Evolutionary conservation across 441 rosid genomes (phyloP).

Genomic region (Kokia cookei): DNA sequence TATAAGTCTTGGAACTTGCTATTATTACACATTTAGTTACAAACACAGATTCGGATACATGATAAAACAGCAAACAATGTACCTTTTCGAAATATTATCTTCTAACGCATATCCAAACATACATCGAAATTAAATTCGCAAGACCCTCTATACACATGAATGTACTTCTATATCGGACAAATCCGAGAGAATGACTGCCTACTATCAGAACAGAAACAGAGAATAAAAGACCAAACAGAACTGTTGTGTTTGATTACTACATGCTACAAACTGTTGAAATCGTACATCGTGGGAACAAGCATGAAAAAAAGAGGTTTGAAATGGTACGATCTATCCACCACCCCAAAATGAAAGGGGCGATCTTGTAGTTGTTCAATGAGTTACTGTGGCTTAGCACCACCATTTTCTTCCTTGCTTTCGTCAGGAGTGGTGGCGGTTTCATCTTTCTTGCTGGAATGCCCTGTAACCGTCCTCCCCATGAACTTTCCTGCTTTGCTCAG

Average conservation of each 20-base stretch:
- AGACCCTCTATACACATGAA: too few relatives aligned
- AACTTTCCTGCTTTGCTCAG: conserved; percentile 86
- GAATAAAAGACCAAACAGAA: conserved; percentile 13
- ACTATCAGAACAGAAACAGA: not conserved
- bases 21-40: conserved; percentile 20
- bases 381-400: conserved; percentile 37
- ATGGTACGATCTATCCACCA: not conserved
- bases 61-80: not conserved
- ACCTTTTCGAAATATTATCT: too few relatives aligned
- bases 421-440: conserved; percentile 44
- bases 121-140: too few relatives aligned
- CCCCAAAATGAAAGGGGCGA: not conserved
- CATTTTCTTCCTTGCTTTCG: conserved; percentile 46
- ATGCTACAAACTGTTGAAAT: not conserved
- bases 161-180: not conserved
- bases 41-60: not conserved
- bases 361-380: not conserved
- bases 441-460: conserved; percentile 63
- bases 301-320: not conserved
- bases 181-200: not conserved
- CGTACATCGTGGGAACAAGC: not conserved
- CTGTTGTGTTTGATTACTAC: not conserved
- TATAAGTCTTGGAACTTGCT: too few relatives aligned
- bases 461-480: conserved; percentile 76
- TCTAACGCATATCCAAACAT: too few relatives aligned